These are phyloP conservation scores for Ophiosphaerella korrae DNA, from an alignment of 2,329 filamentous ascomycete species.

Conservation along the genomic window DNA sequence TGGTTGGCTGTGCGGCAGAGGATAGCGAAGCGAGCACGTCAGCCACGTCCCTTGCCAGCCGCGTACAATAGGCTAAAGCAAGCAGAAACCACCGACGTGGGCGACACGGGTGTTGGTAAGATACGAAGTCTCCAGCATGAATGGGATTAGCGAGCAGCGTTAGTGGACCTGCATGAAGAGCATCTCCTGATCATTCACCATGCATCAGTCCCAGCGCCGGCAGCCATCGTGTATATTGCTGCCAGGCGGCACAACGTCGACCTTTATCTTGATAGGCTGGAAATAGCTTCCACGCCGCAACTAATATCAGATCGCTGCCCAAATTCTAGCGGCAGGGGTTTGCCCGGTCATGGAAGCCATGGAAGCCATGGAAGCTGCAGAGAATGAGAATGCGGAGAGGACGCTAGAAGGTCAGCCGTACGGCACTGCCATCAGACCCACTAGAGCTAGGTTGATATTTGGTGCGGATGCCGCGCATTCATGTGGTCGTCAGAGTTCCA, in stretches of 20 bases:
- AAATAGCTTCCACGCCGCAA: conserved; percentile 24
- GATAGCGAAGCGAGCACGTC: conserved; percentile 22
- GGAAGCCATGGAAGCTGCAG: conserved; percentile 31
- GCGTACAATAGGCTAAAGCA: conserved; percentile 39
- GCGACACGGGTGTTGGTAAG: conserved; percentile 18
- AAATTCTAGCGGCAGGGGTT: conserved; percentile 19
- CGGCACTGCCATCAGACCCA: too few relatives aligned
- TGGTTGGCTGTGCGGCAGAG: conserved; percentile 20
- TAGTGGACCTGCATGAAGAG: conserved; percentile 40
- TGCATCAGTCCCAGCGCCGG: conserved; percentile 19
- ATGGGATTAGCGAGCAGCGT: conserved; percentile 26
- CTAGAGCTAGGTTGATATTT: too few relatives aligned
- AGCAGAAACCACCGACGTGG: conserved; percentile 14
- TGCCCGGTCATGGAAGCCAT: conserved; percentile 27
- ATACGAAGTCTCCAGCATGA: conserved; percentile 20
- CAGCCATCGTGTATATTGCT: conserved; percentile 29
- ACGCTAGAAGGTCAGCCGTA: background rate
- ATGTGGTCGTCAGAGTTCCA: background rate
- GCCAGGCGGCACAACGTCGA: conserved; percentile 27
- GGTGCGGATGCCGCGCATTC: background rate
- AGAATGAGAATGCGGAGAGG: conserved; percentile 21
- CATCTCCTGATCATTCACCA: conserved; percentile 26
- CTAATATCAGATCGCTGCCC: conserved; percentile 33
- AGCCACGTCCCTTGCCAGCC: conserved; percentile 18
- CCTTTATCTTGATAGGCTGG: conserved; percentile 25